A percentile compares a stretch with the other conserved stretches of the same genome.
Evolutionary conservation across 495 filamentous ascomycete species (phyloP).

Genomic region (Penicillium paradoxum): DNA sequence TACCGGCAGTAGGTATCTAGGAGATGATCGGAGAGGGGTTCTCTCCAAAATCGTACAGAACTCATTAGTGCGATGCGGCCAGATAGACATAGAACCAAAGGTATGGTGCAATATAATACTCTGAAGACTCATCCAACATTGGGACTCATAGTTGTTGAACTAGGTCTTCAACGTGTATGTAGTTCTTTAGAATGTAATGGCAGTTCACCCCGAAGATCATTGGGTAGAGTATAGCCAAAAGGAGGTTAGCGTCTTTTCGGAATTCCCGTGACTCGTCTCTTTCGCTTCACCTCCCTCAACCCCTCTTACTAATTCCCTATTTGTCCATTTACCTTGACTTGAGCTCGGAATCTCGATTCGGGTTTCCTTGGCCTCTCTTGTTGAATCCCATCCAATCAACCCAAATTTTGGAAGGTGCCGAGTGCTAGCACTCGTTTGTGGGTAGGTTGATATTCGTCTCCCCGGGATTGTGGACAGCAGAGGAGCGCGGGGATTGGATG

Average conservation of each 20-base stretch:
- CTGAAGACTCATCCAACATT: background rate
- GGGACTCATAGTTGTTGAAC: background rate
- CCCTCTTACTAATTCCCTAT: conserved; percentile 16
- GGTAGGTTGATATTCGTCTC: conserved; percentile 21
- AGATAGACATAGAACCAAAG: background rate
- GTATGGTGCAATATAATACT: background rate
- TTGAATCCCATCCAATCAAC: background rate
- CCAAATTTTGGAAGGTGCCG: conserved; percentile 2
- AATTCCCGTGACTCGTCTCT: conserved; percentile 30
- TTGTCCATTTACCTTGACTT: background rate
- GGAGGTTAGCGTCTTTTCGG: conserved; percentile 18
- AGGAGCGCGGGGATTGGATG: conserved; percentile 7
- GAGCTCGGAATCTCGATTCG: background rate
- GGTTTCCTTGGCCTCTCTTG: background rate
- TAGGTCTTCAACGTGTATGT: background rate
- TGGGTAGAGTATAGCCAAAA: conserved; percentile 20
- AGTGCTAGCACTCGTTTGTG: conserved; percentile 23
- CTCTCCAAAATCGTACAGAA: background rate
- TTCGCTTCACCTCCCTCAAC: conserved; percentile 27
- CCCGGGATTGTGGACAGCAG: conserved; percentile 19
- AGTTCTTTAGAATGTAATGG: background rate
- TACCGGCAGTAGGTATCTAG: background rate
- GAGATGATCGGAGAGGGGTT: background rate
- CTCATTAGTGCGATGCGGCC: background rate
- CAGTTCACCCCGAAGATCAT: conserved; percentile 5